Base-by-base conservation (phyloP, 2,329 filamentous ascomycete species). In the Pseudonectria buxi region DNA sequence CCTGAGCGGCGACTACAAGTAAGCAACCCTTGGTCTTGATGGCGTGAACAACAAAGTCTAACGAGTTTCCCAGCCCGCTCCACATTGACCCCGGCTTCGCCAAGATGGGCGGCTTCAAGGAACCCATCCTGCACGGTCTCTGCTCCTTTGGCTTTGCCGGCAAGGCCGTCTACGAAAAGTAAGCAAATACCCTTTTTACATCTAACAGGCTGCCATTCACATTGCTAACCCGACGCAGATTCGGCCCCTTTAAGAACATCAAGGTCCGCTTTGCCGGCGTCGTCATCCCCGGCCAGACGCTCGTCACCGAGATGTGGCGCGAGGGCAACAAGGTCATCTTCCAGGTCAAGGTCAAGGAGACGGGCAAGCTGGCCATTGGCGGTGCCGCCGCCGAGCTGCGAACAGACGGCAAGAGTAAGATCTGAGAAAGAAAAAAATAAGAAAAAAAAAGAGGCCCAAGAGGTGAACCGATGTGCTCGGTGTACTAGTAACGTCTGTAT, bases 21-120 rank as follows among this genome's bases (percentile, higher is more conserved):
- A 49, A 56, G 68, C 55, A 15, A 33, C 10, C 14, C 24, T 28
- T 7, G 10, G 4, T 7, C 5, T n/a, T n/a, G n/a, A n/a, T n/a
- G n/a, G n/a, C n/a, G n/a, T n/a, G n/a, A n/a, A n/a, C n/a, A n/a
- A n/a, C n/a, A n/a, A n/a, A n/a, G n/a, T n/a, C n/a, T n/a, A n/a
- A n/a, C n/a, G n/a, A n/a, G n/a, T n/a, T n/a, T 5, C 28, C 3
- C 28, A 74, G 70, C 71, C 92, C 92, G 11, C 79, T 98, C 2
- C 92, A 98, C 68, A 83, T 98, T 44, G 92, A 98, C 62, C 92
- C 92, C 2, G 76, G 79, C 32, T 96, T 98, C 64, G 86, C 86
- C 67, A 92, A 92, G 69, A 81, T 94, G 51, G 92, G 90, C 40
- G 92, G 92, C 40, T 98, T 98, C 78, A 84, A 92, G 67, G 78